Conservation (phyloP, 768 basidiomycete species). For the Boletellus emodensis region DNA sequence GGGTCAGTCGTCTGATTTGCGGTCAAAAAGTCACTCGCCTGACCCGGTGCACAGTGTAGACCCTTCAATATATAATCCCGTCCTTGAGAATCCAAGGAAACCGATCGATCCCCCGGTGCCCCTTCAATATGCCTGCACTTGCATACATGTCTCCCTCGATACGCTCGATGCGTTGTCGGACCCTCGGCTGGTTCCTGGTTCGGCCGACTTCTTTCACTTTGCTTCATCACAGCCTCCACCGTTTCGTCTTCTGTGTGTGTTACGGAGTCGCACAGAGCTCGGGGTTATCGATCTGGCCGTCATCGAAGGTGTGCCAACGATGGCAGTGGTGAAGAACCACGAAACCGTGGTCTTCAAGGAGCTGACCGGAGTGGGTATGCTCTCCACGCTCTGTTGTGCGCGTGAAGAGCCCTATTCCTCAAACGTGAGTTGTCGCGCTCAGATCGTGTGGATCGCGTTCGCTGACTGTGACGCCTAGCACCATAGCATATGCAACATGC, state of each 20-base stretch:
- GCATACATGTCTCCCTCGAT: conserved; percentile 39
- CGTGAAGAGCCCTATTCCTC: conserved; percentile 29
- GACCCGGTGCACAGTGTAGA: conserved; percentile 22
- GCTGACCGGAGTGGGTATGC: conserved; percentile 31
- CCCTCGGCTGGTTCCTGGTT: conserved; percentile 37
- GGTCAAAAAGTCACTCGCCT: background rate
- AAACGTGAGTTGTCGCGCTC: conserved; percentile 14
- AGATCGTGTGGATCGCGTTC: background rate
- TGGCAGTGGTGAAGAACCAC: conserved; percentile 41
- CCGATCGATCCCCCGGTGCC: conserved; percentile 42
- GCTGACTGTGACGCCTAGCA: conserved; percentile 29
- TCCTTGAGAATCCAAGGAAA: conserved; percentile 30
- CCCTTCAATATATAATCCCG: conserved; percentile 30
- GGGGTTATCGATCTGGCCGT: conserved; percentile 40
- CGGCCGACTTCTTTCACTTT: conserved; percentile 35
- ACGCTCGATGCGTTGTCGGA: conserved; percentile 43
- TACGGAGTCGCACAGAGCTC: conserved; percentile 38
- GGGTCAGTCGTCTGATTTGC: conserved; percentile 10
- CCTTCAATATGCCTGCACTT: conserved; percentile 44
- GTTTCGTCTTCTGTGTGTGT: conserved; percentile 38
- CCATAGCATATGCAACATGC: conserved; percentile 49
- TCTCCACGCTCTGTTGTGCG: conserved; percentile 39
- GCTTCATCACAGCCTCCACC: conserved; percentile 36
- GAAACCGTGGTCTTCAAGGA: conserved; percentile 43
- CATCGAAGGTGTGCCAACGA: conserved; percentile 38